Evolutionary conservation across 257 asterid genomes (phyloP).

Genomic region (Salvia hispanica): DNA sequence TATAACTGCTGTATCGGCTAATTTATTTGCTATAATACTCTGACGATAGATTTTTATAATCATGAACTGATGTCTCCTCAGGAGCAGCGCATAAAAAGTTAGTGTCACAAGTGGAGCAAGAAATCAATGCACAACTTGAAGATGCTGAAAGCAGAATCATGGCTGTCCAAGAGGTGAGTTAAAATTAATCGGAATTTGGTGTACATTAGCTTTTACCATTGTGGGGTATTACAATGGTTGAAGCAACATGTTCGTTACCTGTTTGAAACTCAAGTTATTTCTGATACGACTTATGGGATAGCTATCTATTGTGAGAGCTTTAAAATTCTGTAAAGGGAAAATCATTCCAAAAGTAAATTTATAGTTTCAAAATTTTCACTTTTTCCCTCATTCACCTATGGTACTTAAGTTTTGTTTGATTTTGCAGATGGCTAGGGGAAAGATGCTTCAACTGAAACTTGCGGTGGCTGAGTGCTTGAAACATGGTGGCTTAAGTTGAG

Average conservation of each 20-base stretch:
- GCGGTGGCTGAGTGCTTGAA: constrained; percentile 59
- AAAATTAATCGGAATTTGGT: constrained; percentile 26
- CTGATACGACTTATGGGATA: no score
- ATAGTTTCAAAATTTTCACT: no score
- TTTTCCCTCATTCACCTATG: no score
- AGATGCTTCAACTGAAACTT: constrained; percentile 74
- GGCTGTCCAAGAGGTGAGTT: constrained; percentile 69
- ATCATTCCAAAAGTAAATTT: no score
- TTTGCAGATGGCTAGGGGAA: constrained; percentile 71
- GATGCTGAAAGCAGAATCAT: constrained; percentile 71
- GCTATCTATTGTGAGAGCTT: no score
- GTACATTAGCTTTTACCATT: constrained; percentile 7
- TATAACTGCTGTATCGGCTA: constrained; percentile 7
- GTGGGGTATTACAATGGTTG: constrained; percentile 23
- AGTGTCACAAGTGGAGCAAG: constrained; percentile 66
- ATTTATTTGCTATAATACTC: constrained; percentile 15
- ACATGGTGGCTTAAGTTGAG: constrained; percentile 50
- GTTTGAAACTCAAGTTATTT: background rate
- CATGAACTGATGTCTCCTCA: constrained; percentile 31
- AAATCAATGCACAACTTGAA: constrained; percentile 57
- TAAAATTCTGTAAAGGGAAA: no score
- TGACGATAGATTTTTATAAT: constrained; percentile 11
- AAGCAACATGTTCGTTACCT: constrained; percentile 7
- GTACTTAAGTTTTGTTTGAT: background rate
- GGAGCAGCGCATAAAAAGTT: constrained; percentile 63